Conservation (phyloP, 2,329 filamentous ascomycete genomes). For the Tothia fuscella region DNA sequence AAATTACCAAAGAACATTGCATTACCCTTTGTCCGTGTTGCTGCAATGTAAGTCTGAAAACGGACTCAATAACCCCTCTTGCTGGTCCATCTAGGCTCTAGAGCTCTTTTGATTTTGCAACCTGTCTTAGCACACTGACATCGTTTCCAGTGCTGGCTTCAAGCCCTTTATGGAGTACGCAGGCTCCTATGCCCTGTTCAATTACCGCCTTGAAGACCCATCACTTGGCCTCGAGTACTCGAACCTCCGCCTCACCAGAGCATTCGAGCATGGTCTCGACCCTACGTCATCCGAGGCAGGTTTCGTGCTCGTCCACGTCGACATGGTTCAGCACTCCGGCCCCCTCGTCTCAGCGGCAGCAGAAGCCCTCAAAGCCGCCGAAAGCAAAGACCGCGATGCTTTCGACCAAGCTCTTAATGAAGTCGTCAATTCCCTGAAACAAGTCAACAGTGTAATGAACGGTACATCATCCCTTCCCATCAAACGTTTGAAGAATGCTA, state of each 20-base stretch:
- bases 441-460: slow-evolving; percentile 73
- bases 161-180: slow-evolving; percentile 87
- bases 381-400: slow-evolving; percentile 32
- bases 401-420: slow-evolving; percentile 45
- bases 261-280: slow-evolving; percentile 81
- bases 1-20: slow-evolving; percentile 62
- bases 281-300: slow-evolving; percentile 81
- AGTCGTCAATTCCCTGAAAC: slow-evolving; percentile 50
- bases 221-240: slow-evolving; percentile 41
- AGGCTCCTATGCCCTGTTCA: slow-evolving; percentile 50
- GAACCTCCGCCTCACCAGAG: slow-evolving; percentile 72
- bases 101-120: neutral
- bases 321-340: slow-evolving; percentile 84
- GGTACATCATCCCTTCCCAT: slow-evolving; percentile 28
- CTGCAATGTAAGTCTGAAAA: slow-evolving; percentile 58
- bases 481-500: slow-evolving; percentile 6
- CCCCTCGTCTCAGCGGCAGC: slow-evolving; percentile 63
- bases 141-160: slow-evolving; percentile 48
- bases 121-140: no score
- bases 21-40: slow-evolving; percentile 71
- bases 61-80: neutral
- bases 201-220: slow-evolving; percentile 49
- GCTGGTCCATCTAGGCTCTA: neutral
- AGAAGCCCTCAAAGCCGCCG: slow-evolving; percentile 47
- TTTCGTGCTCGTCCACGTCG: slow-evolving; percentile 90